phyloP scores from a whole-genome alignment of 2,329 filamentous ascomycete species.

The Neophaeococcomyces aloes region DNA sequence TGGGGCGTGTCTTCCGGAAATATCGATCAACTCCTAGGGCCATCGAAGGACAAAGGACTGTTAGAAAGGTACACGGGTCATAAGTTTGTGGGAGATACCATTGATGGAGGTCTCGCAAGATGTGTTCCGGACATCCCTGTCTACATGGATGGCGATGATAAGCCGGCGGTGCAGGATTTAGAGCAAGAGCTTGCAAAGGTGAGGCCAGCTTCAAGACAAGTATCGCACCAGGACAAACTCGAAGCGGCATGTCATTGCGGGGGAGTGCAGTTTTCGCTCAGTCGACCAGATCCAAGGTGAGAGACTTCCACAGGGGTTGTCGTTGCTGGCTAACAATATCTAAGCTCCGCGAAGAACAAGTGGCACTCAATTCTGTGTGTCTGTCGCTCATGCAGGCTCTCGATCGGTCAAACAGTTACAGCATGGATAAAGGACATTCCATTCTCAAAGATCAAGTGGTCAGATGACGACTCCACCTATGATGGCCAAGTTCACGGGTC shows the following conservation, averaged over 20 bases:
- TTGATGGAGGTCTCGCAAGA: slow-evolving; percentile 5
- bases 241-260: slow-evolving; percentile 6
- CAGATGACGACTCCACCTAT: not conserved
- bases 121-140: not conserved
- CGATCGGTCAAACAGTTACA: too few relatives aligned
- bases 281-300: slow-evolving; percentile 5
- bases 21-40: slow-evolving; percentile 10
- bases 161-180: not conserved
- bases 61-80: slow-evolving; percentile 1
- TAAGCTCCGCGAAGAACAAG: too few relatives aligned
- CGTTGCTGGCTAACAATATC: not conserved
- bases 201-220: not conserved
- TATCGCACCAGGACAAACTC: not conserved
- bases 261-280: slow-evolving; percentile 1
- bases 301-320: not conserved
- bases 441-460: too few relatives aligned
- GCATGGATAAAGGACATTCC: too few relatives aligned
- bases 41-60: not conserved
- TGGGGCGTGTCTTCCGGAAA: slow-evolving; percentile 19
- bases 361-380: too few relatives aligned
- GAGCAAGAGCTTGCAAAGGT: not conserved
- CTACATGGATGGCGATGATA: slow-evolving; percentile 1
- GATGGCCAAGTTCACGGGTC: not conserved
- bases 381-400: too few relatives aligned
- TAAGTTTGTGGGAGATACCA: slow-evolving; percentile 5